phyloP scores from a whole-genome alignment of 805 yeast genomes.

The Wickerhamiella qilinensis region DNA sequence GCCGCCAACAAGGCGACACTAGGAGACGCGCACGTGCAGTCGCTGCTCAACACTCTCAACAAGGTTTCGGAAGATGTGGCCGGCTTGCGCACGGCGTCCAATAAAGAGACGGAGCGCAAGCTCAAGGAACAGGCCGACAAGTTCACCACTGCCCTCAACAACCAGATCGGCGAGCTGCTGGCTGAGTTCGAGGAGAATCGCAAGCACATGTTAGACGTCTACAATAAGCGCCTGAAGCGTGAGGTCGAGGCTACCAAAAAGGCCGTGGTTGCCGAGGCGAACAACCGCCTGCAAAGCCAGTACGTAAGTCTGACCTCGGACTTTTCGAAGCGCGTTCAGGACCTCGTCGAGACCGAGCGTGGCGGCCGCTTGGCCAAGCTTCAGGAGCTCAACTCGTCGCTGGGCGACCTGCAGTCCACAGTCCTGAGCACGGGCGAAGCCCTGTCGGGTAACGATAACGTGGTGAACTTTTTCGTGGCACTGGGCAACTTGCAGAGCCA shows the following conservation, averaged over 20 bases:
- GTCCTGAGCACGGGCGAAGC: slow-evolving; percentile 25
- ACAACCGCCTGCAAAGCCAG: slow-evolving; percentile 52
- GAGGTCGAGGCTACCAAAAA: slow-evolving; percentile 57
- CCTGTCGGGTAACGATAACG: slow-evolving; percentile 24
- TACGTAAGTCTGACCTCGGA: slow-evolving; percentile 54
- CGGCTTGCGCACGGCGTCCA: slow-evolving; percentile 6
- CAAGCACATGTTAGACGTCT: slow-evolving; percentile 45
- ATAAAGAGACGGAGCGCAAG: slow-evolving; percentile 3
- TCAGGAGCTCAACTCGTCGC: slow-evolving; percentile 37
- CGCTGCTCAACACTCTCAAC: slow-evolving; percentile 1
- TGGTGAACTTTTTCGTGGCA: slow-evolving; percentile 29
- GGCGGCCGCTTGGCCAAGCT: slow-evolving; percentile 61
- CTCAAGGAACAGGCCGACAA: slow-evolving; percentile 18
- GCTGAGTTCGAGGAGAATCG: slow-evolving; percentile 28
- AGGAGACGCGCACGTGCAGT: slow-evolving; percentile 22
- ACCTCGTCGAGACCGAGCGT: slow-evolving; percentile 57
- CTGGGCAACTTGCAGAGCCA: slow-evolving; percentile 28
- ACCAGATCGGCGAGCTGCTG: slow-evolving; percentile 15
- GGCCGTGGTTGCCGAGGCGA: slow-evolving; percentile 52
- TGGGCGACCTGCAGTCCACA: slow-evolving; percentile 37
- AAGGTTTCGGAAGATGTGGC: background rate
- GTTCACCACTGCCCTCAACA: slow-evolving; percentile 15
- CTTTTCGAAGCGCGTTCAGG: slow-evolving; percentile 40
- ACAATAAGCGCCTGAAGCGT: slow-evolving; percentile 35
- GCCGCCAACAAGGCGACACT: slow-evolving; percentile 10